Conservation (phyloP, 805 yeast species). For the Cyberlindnera meyerae region DNA sequence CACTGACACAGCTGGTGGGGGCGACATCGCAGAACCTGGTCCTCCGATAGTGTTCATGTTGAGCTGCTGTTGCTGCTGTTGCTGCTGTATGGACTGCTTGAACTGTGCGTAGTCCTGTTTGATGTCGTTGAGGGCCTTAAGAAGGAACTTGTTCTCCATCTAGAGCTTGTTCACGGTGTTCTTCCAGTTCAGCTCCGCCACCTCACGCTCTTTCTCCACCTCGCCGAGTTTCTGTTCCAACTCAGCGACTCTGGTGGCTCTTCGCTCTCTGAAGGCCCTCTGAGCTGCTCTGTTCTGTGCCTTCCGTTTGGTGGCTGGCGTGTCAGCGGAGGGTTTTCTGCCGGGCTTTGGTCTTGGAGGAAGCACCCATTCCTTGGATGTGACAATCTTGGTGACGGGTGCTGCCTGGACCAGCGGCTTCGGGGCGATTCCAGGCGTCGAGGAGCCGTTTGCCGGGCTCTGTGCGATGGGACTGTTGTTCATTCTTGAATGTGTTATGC, state of each 20-base stretch:
- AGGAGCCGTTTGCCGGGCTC: slow-evolving; percentile 9
- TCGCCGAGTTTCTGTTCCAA: slow-evolving; percentile 65
- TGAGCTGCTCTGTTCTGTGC: slow-evolving; percentile 95
- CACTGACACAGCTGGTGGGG: slow-evolving; percentile 20
- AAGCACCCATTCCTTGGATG: slow-evolving; percentile 71
- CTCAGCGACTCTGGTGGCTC: slow-evolving; percentile 78
- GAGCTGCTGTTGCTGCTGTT: slow-evolving; percentile 6
- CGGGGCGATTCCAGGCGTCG: slow-evolving; percentile 21
- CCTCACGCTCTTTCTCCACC: slow-evolving; percentile 61
- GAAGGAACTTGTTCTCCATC: slow-evolving; percentile 32
- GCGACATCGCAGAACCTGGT: slow-evolving; percentile 10
- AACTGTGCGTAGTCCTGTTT: slow-evolving; percentile 23
- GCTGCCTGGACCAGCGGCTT: slow-evolving; percentile 12
- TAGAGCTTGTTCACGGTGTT: slow-evolving; percentile 21
- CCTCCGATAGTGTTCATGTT: slow-evolving; percentile 13
- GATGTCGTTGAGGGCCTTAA: slow-evolving; percentile 28
- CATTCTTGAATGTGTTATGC: neutral
- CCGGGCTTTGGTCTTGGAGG: slow-evolving; percentile 81
- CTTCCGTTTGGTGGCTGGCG: slow-evolving; percentile 80
- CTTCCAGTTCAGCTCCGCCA: slow-evolving; percentile 38
- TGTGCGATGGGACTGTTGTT: slow-evolving; percentile 9
- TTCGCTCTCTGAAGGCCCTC: slow-evolving; percentile 80
- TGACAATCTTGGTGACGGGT: slow-evolving; percentile 44
- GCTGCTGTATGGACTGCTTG: slow-evolving; percentile 12
- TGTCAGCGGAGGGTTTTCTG: slow-evolving; percentile 57